These are phyloP conservation scores for Eucalyptus tenuipes DNA, from an alignment of 345 rosid species.

Conservation along the genomic window DNA sequence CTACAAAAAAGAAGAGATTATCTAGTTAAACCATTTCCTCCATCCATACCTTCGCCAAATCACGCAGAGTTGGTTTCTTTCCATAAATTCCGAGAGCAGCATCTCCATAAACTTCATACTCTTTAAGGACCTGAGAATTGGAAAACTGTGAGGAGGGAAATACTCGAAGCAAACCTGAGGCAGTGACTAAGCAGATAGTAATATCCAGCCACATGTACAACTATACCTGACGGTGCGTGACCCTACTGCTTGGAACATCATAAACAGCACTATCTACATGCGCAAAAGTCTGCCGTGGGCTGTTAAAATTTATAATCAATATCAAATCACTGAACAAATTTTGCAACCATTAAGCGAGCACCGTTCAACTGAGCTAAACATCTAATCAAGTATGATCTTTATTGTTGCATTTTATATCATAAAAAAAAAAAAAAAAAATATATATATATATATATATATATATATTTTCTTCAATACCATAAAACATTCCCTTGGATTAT, in stretches of 20 bases:
- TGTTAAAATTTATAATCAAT: constrained; percentile 10
- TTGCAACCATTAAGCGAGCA: neutral
- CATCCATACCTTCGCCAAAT: constrained; percentile 51
- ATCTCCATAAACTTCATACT: constrained; percentile 76
- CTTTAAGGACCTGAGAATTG: constrained; percentile 46
- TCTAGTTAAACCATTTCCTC: neutral
- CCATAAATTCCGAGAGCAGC: constrained; percentile 57
- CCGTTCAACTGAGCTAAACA: neutral
- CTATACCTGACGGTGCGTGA: constrained; percentile 78
- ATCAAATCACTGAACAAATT: neutral
- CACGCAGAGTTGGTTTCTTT: constrained; percentile 69
- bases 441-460: no score
- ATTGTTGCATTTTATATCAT: neutral
- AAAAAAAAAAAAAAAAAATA: neutral
- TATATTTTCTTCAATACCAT: neutral
- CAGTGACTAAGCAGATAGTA: neutral
- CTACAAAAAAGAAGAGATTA: neutral
- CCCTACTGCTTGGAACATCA: constrained; percentile 51
- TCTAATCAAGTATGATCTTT: neutral
- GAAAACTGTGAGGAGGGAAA: neutral
- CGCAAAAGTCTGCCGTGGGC: constrained; percentile 80
- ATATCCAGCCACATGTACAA: neutral
- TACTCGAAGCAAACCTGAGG: neutral
- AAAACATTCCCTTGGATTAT: neutral
- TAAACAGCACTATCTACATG: constrained; percentile 65